Base-by-base conservation (phyloP, 345 rosid species). In the Camelina neglecta region DNA sequence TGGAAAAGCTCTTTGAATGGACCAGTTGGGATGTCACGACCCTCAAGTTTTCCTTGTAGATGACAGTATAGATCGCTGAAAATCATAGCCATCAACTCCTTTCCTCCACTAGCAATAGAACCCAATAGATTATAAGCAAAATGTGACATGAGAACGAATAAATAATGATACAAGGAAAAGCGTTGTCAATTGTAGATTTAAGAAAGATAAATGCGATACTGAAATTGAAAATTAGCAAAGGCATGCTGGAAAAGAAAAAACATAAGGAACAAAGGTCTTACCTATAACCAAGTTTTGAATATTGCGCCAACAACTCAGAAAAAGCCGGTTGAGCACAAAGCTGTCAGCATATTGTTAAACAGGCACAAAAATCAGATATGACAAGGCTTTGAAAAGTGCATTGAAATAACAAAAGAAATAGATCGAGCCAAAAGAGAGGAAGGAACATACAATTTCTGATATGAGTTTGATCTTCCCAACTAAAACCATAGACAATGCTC, bases 11-110 rank as follows among this genome's bases (percentile, higher is more conserved):
- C 97, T 81, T 85, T 90, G 73, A 92, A 95, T 57, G 93, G 92
- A 71, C 97, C 99, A 7, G 88, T 79, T 79, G 85, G 84, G 71
- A 89, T 88, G 63, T 84, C 79, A 80, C 93, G 96, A 73, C 96
- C 97, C 82, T 87, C 91, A 82, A 90, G 86, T 80, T 90, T 92
- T 75, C 99, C 99, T 80, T 84, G 89, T 15, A 95, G 81, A 75
- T 90, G 97, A 83, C 89, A 90, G 71, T 81, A 92, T 49, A 95
- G 86, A 72, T 89, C 97, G 21, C 65, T 87, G 75, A 92, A 84
- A 75, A 95, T 81, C 66, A 92, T 75, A 75, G 67, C 78, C 78
- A 81, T 85, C 76, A 87, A 62, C 82, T 90, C 92, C 78, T 83
- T 87, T 47, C 89, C 93, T 75, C 87, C 86, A 79, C 97, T 90